Base-by-base conservation (phyloP, 345 rosid genomes). In the Lagerstroemia speciosa region DNA sequence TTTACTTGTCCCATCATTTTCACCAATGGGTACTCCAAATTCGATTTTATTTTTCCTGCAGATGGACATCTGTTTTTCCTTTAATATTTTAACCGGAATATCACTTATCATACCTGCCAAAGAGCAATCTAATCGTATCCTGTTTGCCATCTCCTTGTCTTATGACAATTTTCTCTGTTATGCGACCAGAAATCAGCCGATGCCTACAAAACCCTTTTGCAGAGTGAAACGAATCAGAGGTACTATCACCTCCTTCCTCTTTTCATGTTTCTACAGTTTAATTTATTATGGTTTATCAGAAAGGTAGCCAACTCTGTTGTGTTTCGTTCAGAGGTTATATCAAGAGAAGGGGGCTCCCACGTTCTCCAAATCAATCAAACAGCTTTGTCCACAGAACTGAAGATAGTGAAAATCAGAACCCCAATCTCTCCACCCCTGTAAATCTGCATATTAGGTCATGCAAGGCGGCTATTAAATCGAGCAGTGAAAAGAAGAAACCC, bases 391-490 rank as follows among this genome's bases (percentile, higher is more conserved):
- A 53, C 46, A 75, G 37, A 60, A 67, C 67, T 67, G 82, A 86
- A 72, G 88, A 91, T 58, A n/a, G 67, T 61, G 95, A 89, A 69
- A 94, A 91, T 69, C 89, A 74, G 80, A 81, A 86, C 62, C 99
- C 95, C 5, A 87, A 85, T 73, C 77, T 76, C 26, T 68, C 80
- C 41, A 79, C 88, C 50, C 87, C 86, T 8, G 79, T 74, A 26
- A 82, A 71, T 72, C 71, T 69, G 65, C 86, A 86, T 70, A 67
- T 79, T 11, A 78, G 80, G 75, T 76, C 82, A 24, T 71, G 75
- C 80, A 85, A 91, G 79, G 74, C 79, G 24, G 72, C 79, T 40
- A 58, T 81, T 64, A 86, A 89, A 76, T 84, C 90, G 24, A 84
- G 80, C 75, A 70, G 85, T 8, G 92, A 82, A 64, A 89, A 80